A percentile compares a stretch with the other conserved stretches of the same genome.
Evolutionary conservation across 352 stramenopile species (phyloP).

Genomic region (Phytopythium helicoides): DNA sequence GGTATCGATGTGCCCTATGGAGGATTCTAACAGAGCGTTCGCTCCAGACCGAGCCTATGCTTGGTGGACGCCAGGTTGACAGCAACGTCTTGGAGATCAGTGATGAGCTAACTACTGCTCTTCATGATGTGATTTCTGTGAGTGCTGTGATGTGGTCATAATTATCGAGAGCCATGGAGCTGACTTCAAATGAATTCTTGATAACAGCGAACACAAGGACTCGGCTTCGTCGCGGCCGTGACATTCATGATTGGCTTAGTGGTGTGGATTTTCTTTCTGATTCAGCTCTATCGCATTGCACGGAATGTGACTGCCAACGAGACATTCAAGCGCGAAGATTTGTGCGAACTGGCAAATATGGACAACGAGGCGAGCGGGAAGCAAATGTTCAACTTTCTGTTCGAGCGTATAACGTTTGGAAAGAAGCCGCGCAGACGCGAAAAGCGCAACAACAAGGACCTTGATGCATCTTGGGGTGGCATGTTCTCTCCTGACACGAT

Average conservation of each 20-base stretch:
- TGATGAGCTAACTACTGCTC: constrained; percentile 22
- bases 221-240: constrained; percentile 70
- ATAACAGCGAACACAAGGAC: constrained; percentile 49
- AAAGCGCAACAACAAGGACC: constrained; percentile 41
- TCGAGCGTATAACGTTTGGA: constrained; percentile 36
- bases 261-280: constrained; percentile 69
- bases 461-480: constrained; percentile 76
- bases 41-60: constrained; percentile 33
- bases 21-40: background rate
- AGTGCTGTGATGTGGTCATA: constrained; percentile 4
- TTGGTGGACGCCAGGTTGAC: constrained; percentile 15
- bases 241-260: constrained; percentile 57
- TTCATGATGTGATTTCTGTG: constrained; percentile 60
- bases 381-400: constrained; percentile 44
- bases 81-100: constrained; percentile 10
- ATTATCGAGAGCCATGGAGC: background rate
- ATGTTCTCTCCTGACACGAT: constrained; percentile 69
- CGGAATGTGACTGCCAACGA: constrained; percentile 79
- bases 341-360: constrained; percentile 54
- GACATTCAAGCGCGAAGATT: constrained; percentile 78
- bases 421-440: constrained; percentile 25
- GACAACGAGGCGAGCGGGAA: constrained; percentile 38
- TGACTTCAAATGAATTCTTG: constrained; percentile 1
- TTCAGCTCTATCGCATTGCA: constrained; percentile 69
- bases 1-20: background rate